A percentile compares a stretch with the other conserved stretches of the same genome.
Evolutionary conservation across 192 early-diverging fungal genomes (phyloP).

Genomic region (Entophlyctis luteolus): DNA sequence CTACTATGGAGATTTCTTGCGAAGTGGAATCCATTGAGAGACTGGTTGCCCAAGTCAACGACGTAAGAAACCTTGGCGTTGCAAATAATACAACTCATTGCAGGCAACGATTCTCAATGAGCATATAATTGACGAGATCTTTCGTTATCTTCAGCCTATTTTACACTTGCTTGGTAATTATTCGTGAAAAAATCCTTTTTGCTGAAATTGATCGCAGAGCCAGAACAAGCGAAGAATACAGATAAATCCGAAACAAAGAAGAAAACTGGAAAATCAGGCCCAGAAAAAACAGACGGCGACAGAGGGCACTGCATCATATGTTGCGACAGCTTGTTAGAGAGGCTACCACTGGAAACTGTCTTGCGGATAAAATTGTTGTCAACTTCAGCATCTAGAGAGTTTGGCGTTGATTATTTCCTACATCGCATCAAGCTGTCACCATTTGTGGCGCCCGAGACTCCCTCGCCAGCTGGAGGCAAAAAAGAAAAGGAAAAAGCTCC

Average conservation of each 20-base stretch:
- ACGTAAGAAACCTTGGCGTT: neutral
- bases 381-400: neutral
- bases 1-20: neutral
- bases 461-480: neutral
- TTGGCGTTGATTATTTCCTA: no score
- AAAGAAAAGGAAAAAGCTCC: neutral
- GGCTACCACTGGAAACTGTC: neutral
- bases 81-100: neutral
- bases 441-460: neutral
- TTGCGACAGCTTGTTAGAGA: neutral
- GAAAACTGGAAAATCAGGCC: neutral
- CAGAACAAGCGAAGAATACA: neutral
- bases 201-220: neutral
- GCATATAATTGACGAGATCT: slow-evolving; percentile 4
- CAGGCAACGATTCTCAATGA: neutral
- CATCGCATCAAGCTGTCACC: neutral
- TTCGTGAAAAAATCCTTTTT: neutral
- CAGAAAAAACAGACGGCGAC: neutral
- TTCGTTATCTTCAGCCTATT: slow-evolving; percentile 1
- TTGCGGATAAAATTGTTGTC: slow-evolving; percentile 3
- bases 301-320: slow-evolving; percentile 16
- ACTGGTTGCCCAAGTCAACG: neutral
- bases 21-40: neutral
- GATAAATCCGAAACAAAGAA: neutral
- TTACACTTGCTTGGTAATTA: neutral